Evolutionary conservation across 345 rosid species (phyloP), one percentile per base, ranked within the genome.

Genomic region (Sisymbrium irio): DNA sequence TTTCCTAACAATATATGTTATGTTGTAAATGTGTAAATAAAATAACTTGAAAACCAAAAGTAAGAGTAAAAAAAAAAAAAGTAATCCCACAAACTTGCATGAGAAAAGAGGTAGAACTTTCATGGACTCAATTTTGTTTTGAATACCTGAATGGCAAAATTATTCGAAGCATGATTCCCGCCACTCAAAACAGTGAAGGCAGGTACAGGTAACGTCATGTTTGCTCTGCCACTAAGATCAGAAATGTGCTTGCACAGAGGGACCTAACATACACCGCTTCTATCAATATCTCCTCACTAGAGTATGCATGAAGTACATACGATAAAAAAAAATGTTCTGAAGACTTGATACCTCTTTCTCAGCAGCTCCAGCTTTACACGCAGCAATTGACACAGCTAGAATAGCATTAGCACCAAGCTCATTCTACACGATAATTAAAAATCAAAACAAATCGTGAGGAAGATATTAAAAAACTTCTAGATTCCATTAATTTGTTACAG

Each of bases 341-440:
- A 39, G 56, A 62, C 11, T 54, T 51, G 67, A 49, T 82, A 80
- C 97, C 93, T 92, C 98, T 77, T 88, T 95, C 84, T 87, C 96
- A 74, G 97, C 99, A 78, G 99, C 99, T 53, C 99, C 99, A 79
- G 99, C 99, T 79, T 89, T 95, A 82, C 99, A 95, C 53, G 98
- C 99, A 82, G 99, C 98, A 55, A 95, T 84, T 36, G 99, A 90
- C 51, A 95, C 97, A 71, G 99, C 99, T 75, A 90, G 73, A 56
- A 92, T 84, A 64, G 99, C 98, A 77, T 95, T 95, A 50, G 86
- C 94, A 53, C 98, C 99, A 62, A 95, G 98, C 75, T 92, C 97
- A 77, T 78, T 68, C 99, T 90, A 86, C 46, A 56, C 70, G 49
- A 73, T 71, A 55, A n/a, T n/a, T n/a, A n/a, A n/a, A n/a, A 61